Evolutionary conservation across 306 rosid genomes (phyloP), one percentile per base, ranked within the genome.

Genomic region (Canavalia ensiformis): DNA sequence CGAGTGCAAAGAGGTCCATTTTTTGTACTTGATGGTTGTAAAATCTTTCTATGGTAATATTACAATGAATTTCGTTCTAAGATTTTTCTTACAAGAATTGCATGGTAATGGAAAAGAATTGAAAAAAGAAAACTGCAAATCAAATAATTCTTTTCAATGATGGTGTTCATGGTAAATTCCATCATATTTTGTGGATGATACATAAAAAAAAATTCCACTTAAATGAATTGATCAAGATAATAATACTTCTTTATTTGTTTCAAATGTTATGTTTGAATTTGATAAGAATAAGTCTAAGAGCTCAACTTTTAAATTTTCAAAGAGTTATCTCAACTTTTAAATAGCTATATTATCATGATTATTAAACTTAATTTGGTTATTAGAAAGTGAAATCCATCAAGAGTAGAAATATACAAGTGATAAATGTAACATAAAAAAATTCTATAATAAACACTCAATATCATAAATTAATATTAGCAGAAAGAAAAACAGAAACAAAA

Each of bases 21-120:
- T 88, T 60, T 35, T 86, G 94, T 11, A 55, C 51, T 8, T 97
- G 99, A 66, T 91, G 94, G 94, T 18, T 18, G 86, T 93, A 37
- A 89, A 65, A 75, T 93, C 99, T 54, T 93, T 97, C 42, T 79
- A 42, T 51, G 98, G 98, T 49, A 93, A 85, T 45, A 69, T 93
- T 84, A 68, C 95, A 46, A 95, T 93, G 57, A 72, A 68, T 77
- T 86, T 88, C 0, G 55, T 64, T 56, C 99, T 18, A 95, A 63
- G 79, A 90, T 30, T 79, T 93, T 35, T 33, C 7, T 47, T 95
- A 86, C 86, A 42, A 66, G 31, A 95, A 90, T 63, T 78, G 84
- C 11, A 86, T 95, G 92, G 78, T 79, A 64, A 71, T 93, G 76
- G 89, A 28, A 50, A 88, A 82, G 13, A 52, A 89, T 75, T 98